Percentiles rank a stretch among this genome's conserved stretches.
Evolutionary conservation across 2,329 filamentous ascomycete genomes (phyloP).

Genomic region (Colletotrichum sp.): DNA sequence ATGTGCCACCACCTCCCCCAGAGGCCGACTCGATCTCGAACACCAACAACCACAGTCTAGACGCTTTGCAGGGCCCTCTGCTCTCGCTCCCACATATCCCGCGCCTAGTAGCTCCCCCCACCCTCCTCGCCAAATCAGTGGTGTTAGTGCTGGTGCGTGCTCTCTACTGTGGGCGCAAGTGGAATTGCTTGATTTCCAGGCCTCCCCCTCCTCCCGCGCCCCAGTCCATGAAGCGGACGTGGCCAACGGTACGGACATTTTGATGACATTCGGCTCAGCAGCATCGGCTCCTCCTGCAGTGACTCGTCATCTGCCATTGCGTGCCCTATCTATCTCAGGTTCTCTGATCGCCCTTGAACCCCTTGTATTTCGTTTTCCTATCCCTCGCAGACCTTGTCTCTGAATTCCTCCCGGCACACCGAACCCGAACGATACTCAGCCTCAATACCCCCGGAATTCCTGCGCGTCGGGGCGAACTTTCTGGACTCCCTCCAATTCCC

Average conservation of each 20-base stretch:
- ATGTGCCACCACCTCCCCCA: neutral
- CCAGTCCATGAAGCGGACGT: neutral
- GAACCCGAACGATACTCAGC: neutral
- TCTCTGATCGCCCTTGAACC: neutral
- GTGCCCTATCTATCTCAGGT: neutral
- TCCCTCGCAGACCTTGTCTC: constrained; percentile 7
- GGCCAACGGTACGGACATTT: neutral
- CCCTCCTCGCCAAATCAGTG: neutral
- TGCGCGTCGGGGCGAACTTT: neutral
- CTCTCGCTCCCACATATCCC: neutral
- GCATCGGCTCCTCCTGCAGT: neutral
- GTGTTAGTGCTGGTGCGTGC: neutral
- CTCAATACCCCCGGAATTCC: neutral
- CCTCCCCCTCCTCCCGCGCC: neutral
- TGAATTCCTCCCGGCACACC: neutral
- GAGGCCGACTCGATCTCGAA: neutral
- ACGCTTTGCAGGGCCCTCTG: neutral
- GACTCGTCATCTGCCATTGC: neutral
- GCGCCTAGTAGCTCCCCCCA: neutral
- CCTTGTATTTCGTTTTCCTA: neutral
- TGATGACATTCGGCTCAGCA: neutral
- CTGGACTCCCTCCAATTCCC: neutral
- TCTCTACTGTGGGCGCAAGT: neutral
- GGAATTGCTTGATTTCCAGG: neutral
- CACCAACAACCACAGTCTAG: neutral